Base-by-base conservation (phyloP, 768 basidiomycete species). In the Amanita rimosa region DNA sequence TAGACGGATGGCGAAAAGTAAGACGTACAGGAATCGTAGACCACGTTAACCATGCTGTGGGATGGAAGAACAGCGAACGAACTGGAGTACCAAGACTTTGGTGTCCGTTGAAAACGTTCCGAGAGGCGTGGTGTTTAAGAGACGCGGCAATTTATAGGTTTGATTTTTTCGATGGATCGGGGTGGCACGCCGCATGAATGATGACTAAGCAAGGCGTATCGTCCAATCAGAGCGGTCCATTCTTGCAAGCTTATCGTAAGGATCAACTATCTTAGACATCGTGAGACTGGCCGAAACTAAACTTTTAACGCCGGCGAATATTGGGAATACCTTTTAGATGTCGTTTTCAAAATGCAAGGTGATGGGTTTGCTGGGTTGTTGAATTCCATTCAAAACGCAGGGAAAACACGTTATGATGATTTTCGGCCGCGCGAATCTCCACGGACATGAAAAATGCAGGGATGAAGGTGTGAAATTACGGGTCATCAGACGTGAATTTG, bases 191-290 rank as follows among this genome's bases (percentile, higher is more conserved):
- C 27, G 10, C 6, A 11, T 1, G 14, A 1, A 24, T 11, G 22
- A 29, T 39, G 19, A 39, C 29, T 49, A 39, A 49, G 48, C 38
- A 27, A 17, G 46, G 19, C 5, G 39, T 49, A 49, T 49, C 48
- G 48, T 49, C 48, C 48, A 49, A 49, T 49, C 48, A 49, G 3
- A 6, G 11, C 1, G 8, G 9, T 34, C 33, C 31, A 8, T 43
- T 48, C 7, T 17, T n/a, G 31, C 7, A 13, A 14, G 11, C 36
- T 48, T 48, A 48, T 48, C 46, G 22, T 26, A 13, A 41, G 24
- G 14, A 24, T 27, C 22, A 24, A 27, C 24, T 26, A 41, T 41
- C 40, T 39, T 11, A 39, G 38, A 39, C 38, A 39, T 21, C 38
- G 38, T 39, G 38, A 39, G 38, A 39, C 38, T 39, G 17, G 38